Conservation (phyloP, 768 basidiomycete species). For the Termitomyces sp. region DNA sequence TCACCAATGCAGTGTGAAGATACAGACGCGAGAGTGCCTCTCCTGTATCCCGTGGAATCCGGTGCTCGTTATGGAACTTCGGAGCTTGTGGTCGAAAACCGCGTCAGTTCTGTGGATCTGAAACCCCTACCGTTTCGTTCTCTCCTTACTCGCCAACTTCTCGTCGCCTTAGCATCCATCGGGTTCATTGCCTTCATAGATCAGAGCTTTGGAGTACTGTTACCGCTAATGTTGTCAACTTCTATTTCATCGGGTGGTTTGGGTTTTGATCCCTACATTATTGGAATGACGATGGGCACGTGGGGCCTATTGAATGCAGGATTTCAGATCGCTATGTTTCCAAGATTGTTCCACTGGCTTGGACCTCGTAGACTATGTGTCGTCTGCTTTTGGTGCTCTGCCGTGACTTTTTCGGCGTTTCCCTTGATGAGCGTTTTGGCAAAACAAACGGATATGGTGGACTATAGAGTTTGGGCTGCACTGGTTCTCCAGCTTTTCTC, state of each 20-base stretch:
- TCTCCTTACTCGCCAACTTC: constrained; percentile 23
- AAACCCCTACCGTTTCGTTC: constrained; percentile 17
- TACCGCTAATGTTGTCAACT: constrained; percentile 41
- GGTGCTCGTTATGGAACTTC: not conserved
- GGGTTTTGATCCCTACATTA: constrained; percentile 32
- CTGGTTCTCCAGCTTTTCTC: constrained; percentile 19
- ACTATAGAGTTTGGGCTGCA: constrained; percentile 24
- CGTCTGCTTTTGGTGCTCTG: constrained; percentile 20
- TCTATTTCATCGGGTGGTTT: constrained; percentile 38
- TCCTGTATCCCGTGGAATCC: not conserved
- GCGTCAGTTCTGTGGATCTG: constrained; percentile 6
- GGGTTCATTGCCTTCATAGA: constrained; percentile 35
- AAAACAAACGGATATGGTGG: constrained; percentile 17
- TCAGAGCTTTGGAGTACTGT: constrained; percentile 29
- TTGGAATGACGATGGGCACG: constrained; percentile 32
- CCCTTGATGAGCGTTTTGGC: constrained; percentile 32
- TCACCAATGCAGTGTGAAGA: not conserved
- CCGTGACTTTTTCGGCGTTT: constrained; percentile 25
- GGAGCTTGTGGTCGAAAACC: constrained; percentile 10
- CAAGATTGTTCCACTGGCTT: constrained; percentile 24
- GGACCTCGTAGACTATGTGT: constrained; percentile 32
- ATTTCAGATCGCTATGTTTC: constrained; percentile 28
- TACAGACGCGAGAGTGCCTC: not conserved
- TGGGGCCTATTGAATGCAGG: constrained; percentile 31
- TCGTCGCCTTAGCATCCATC: constrained; percentile 36